Evolutionary conservation across 805 yeast genomes (phyloP), one percentile per base, ranked within the genome.

Genomic region (Candida quercuum): DNA sequence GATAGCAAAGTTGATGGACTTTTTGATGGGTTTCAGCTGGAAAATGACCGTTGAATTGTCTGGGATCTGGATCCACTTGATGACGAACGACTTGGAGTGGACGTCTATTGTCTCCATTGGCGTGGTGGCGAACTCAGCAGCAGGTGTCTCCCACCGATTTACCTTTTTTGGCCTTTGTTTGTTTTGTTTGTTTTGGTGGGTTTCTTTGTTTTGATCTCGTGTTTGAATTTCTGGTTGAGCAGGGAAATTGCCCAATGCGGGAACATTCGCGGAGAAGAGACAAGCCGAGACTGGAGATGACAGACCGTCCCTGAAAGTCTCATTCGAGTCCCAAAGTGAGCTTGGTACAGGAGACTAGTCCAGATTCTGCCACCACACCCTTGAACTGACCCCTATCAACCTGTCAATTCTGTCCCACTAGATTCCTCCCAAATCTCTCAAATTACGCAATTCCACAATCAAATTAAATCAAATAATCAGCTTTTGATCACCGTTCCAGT

Each of bases 31-130:
- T 51, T 80, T 81, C 36, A 88, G 71, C 54, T 83, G 89, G 84
- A 93, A 91, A 43, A 74, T 74, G 31, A 91, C 73, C 15, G 69
- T 58, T 22, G 81, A 72, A 41, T 78, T 73, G 28, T 76, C 82
- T 0, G 85, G 82, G 6, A 85, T 84, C 44, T 78, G 74, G 38
- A 89, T 78, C 98, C 98, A 93, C 50, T 91, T 86, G 52, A 89
- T 85, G 44, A 88, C 76, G 53, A 86, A 91, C 40, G 93, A 83
- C 59, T 86, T 84, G 35, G 94, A 80, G 51, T 89, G 95, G 18
- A 93, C 78, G 60, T 91, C 97, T 34, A 93, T 73, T 2, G 88
- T 80, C 61, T 91, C 98, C 96, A 88, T 86, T 12, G 16, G 18
- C 18, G 15, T n/a, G n/a, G n/a, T n/a, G n/a, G n/a, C n/a, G n/a